Evolutionary conservation across 202 grass and related monocot genomes (phyloP).

Genomic region (Schoenoplectus tabernaemontani): DNA sequence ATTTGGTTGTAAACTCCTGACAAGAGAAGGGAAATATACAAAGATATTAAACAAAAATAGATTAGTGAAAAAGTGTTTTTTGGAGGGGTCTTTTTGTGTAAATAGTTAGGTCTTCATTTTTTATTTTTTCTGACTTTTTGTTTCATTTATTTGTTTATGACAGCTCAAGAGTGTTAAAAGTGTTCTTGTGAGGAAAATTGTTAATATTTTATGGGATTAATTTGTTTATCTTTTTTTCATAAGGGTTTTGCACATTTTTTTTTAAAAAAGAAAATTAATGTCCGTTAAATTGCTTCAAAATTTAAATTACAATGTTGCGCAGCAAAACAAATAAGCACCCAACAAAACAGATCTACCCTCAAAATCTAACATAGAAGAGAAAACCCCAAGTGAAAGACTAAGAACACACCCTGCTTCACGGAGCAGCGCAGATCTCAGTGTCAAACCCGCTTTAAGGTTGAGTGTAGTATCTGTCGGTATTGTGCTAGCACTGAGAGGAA

Average conservation of each 20-base stretch:
- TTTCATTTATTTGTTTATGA: conserved; percentile 11
- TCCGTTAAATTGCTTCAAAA: no score
- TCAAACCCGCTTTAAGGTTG: no score
- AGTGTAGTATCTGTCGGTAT: no score
- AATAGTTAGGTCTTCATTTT: not conserved
- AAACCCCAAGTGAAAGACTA: no score
- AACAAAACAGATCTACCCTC: no score
- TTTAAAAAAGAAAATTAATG: no score
- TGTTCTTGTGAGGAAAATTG: not conserved
- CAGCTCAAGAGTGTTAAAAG: not conserved
- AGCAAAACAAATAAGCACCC: no score
- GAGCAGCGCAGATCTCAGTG: no score
- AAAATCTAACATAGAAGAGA: no score
- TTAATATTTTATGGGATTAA: conserved; percentile 12
- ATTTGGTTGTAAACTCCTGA: not conserved
- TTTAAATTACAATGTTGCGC: no score
- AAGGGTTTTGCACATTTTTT: not conserved
- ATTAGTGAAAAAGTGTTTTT: not conserved
- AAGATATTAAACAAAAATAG: not conserved
- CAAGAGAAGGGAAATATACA: not conserved
- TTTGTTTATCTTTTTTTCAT: not conserved
- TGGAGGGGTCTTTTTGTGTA: not conserved
- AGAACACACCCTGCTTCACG: no score
- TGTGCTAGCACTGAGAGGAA: no score
- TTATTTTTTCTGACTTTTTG: not conserved